Base-by-base conservation (phyloP, 176 grass and related monocot species). In the Cenchrus purpureus region DNA sequence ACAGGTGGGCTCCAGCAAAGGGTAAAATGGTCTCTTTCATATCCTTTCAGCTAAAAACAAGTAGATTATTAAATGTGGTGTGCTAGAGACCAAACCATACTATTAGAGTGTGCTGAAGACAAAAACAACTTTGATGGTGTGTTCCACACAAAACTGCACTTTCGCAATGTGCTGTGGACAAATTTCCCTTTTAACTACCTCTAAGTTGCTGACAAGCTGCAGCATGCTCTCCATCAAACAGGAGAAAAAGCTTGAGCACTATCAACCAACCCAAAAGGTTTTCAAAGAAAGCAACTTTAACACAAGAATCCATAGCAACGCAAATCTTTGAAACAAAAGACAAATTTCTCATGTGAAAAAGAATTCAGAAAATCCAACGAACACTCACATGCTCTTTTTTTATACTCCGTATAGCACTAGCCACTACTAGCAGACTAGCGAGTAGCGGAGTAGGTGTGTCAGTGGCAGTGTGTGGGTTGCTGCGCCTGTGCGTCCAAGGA, bases 341-440 rank as follows among this genome's bases (percentile, higher is more conserved):
- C 72, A 53, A 84, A 32, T 32, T 63, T 70, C 11, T 5, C 3
- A 15, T 4, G 4, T 13, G 2, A 15, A 55, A 55, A 55, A 0
- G 29, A 65, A n/a, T 4, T 4, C 44, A 54, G 37, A 55, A 80
- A 80, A 75, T 80, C 87, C 82, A 89, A 84, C 5, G 17, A 55
- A 13, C 10, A 19, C 42, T 84, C 87, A 61, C 82, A 79, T 84
- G 87, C 37, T 17, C 15, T 15, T 65, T 55, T 73, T 88, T 83
- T 68, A 12, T 43, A 45, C 43, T 40, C 0, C 25, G 25, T 40
- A 40, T 40, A 40, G 37, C 25, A 25, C 25, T 25, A 25, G 25
- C 25, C 25, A 40, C 37, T 15, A 29, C n/a, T 86, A 56, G 78
- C 19, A 2, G 63, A 25, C 76, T 49, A 79, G n/a, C 25, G 8